Evolutionary conservation across 2,329 filamentous ascomycete species (phyloP).

Genomic region (Trichocomaceae sp.): DNA sequence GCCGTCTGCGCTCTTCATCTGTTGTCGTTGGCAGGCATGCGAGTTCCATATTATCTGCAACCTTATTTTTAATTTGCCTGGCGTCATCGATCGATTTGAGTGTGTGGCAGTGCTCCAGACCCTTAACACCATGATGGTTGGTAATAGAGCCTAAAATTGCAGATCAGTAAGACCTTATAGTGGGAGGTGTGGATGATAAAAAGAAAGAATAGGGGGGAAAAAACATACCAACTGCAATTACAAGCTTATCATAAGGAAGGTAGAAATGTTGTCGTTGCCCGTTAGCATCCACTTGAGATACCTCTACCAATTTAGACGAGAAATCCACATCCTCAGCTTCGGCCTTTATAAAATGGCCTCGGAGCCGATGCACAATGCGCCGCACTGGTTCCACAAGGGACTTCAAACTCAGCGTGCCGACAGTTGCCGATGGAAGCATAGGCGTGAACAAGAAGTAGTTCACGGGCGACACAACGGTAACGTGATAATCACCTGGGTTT

Average conservation of each 20-base stretch:
- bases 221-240: slow-evolving; percentile 68
- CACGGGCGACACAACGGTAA: slow-evolving; percentile 87
- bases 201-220: too few relatives aligned
- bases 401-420: slow-evolving; percentile 85
- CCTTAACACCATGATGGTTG: slow-evolving; percentile 92
- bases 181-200: not conserved
- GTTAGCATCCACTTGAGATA: slow-evolving; percentile 62
- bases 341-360: slow-evolving; percentile 85
- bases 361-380: slow-evolving; percentile 67
- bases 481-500: slow-evolving; percentile 85
- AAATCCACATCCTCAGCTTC: slow-evolving; percentile 86
- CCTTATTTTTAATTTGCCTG: slow-evolving; percentile 75
- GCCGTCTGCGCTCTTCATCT: slow-evolving; percentile 76
- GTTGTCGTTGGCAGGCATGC: slow-evolving; percentile 88
- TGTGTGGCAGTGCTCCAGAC: slow-evolving; percentile 88
- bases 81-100: slow-evolving; percentile 94
- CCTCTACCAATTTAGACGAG: slow-evolving; percentile 80
- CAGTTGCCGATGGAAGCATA: slow-evolving; percentile 94
- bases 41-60: slow-evolving; percentile 82
- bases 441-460: slow-evolving; percentile 99
- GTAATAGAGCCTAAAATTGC: slow-evolving; percentile 61
- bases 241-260: slow-evolving; percentile 92
- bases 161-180: slow-evolving; percentile 4
- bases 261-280: slow-evolving; percentile 82
- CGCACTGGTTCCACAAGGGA: slow-evolving; percentile 91